Base-by-base conservation (phyloP, 2,329 filamentous ascomycete species). In the Teratosphaeriaceae sp. region DNA sequence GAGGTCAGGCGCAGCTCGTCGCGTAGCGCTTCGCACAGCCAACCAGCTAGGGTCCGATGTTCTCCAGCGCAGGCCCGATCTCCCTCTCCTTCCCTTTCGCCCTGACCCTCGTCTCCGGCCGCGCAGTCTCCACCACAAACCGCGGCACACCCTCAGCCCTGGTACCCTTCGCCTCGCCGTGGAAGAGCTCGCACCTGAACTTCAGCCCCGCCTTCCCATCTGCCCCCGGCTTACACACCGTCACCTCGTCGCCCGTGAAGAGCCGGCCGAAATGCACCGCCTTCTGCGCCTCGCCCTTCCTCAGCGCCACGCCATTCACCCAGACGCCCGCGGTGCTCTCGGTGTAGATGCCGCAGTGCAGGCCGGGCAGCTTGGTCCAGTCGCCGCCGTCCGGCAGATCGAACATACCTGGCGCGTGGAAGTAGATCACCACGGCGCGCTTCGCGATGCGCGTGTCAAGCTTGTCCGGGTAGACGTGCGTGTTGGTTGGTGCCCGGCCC, bases 401-500 rank as follows among this genome's bases (percentile, higher is more conserved):
- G 44, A 86, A 82, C 45, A 82, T 82, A 9, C 77, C 78, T 0
- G 80, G 75, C 43, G 78, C 80, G 74, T 84, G 88, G 22, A 92
- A 78, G 24, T 87, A 72, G 27, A 96, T 70, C 55, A 85, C 83
- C 53, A 95, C 79, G 1, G 86, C 88, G 49, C 82, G 82, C 59
- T 90, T 90, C 1, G 89, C 87, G 26, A 97, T 79, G 13, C 81
- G 82, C 2, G 72, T 74, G 51, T 96, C 87, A 19, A 69, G 66
- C 22, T 64, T 67, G 37, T 81, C 70, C 1, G 75, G 65, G 55
- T 88, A 86, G 2, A 81, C 70, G 22, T 81, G 65, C 0, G 84
- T 90, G 54, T 88, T 89, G 16, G 74, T 70, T 1, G 66, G 69
- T 0, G 78, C 77, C 20, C 90, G 80, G 22, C 90, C 90, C 80